phyloP scores from a whole-genome alignment of 768 basidiomycete genomes.

The Termitomyces eurrhizus region DNA sequence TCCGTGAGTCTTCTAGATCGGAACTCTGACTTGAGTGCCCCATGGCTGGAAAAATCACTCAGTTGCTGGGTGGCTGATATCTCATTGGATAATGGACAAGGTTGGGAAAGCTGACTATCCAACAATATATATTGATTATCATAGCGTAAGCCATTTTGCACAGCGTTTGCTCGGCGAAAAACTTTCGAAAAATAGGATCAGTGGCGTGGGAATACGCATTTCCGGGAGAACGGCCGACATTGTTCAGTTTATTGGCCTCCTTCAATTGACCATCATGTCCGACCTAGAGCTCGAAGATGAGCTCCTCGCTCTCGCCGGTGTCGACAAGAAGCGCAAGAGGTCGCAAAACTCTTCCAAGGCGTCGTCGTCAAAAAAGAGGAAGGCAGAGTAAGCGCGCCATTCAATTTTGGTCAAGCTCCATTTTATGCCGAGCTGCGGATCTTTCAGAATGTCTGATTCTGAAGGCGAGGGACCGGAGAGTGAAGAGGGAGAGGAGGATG shows the following conservation, averaged over 20 bases:
- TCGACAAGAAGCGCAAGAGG: constrained; percentile 62
- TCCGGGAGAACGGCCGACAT: not conserved
- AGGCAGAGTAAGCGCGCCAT: constrained; percentile 56
- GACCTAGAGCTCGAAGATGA: constrained; percentile 61
- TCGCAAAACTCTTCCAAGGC: constrained; percentile 41
- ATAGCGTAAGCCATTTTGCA: too few relatives aligned
- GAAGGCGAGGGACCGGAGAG: constrained; percentile 60
- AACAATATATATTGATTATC: not conserved
- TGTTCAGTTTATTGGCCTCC: not conserved
- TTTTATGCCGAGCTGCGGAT: constrained; percentile 15
- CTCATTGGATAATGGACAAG: not conserved
- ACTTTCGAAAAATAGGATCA: not conserved
- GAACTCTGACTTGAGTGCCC: not conserved
- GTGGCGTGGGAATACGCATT: constrained; percentile 9
- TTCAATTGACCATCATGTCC: constrained; percentile 31
- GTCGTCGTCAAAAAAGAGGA: constrained; percentile 61
- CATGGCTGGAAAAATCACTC: not conserved
- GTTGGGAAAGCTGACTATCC: not conserved
- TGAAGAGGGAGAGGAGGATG: constrained; percentile 50
- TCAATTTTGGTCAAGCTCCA: constrained; percentile 9
- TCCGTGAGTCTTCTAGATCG: too few relatives aligned
- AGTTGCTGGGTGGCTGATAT: not conserved
- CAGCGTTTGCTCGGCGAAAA: not conserved
- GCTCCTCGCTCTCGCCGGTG: constrained; percentile 78
- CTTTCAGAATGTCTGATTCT: constrained; percentile 37